Evolutionary conservation across 2,329 filamentous ascomycete species (phyloP), one percentile per base, ranked within the genome.

Genomic region (Trichoderma sp.): DNA sequence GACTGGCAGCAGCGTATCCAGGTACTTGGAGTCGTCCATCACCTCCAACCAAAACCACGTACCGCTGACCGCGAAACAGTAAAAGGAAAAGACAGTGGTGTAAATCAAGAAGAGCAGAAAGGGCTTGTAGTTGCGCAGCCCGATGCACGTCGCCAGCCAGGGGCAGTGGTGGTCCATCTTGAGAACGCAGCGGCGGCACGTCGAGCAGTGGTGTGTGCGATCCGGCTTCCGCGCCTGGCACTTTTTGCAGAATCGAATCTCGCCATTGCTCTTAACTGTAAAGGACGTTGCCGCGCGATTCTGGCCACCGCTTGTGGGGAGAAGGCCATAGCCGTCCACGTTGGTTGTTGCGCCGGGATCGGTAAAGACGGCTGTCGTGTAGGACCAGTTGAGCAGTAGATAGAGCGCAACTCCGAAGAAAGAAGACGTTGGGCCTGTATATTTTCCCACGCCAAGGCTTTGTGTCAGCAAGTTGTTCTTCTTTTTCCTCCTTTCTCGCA

Each of bases 161-260:
- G 96, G 96, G 79, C 96, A 99, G 82, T 99, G 96, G 79, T 99
- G 96, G 78, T 99, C 96, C 96, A 99, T 99, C 84, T 99, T 99
- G 79, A 99, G 85, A 30, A 99, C 94, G 79, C 96, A 99, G 76
- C 91, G 91, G 73, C 91, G 89, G 81, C 96, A 99, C 4, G 94
- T 96, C 13, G 93, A 97, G 85, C 96, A 99, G 83, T 99, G 96
- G 80, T 99, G 96, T 37, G 95, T 90, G 70, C 96, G 92, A 81
- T 99, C 96, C 52, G 96, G 96, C 83, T 99, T 99, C 71, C 92
- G 89, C 64, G 90, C 90, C 82, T 96, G 92, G 80, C 96, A 99
- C 82, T 99, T 99, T 82, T 98, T 98, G 86, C 96, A 99, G 83
- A 91, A 98, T 67, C 96, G 89, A 64, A 91, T 82, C 75, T 92